These are phyloP conservation scores for Nannochloris sp. DNA, from an alignment of 139 green algal species.

Conservation along the genomic window DNA sequence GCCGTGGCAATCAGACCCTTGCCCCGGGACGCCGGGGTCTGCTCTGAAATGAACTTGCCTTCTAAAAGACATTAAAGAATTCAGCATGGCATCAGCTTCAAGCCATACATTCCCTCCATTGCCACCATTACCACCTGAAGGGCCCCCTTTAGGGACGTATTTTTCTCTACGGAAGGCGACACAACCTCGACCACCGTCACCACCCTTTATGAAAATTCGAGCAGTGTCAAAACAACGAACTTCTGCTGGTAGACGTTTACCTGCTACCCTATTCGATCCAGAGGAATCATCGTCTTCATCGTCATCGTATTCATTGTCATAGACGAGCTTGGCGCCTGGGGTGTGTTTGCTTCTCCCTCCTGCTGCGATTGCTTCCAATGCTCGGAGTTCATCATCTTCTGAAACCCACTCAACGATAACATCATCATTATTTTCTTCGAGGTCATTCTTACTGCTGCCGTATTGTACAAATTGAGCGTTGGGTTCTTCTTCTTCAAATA, in stretches of 20 bases:
- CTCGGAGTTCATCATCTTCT: no score
- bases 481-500: no score
- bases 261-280: background rate
- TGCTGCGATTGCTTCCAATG: background rate
- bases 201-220: conserved; percentile 79
- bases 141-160: conserved; percentile 77
- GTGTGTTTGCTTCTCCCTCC: no score
- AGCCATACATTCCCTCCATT: conserved; percentile 76
- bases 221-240: conserved; percentile 93
- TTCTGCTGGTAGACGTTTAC: conserved; percentile 60
- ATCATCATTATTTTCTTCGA: background rate
- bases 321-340: no score
- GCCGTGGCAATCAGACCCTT: conserved; percentile 68
- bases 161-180: conserved; percentile 96
- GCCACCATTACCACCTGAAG: conserved; percentile 87
- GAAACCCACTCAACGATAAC: background rate
- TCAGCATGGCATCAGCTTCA: conserved; percentile 60
- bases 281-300: conserved; percentile 3
- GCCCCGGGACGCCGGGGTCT: conserved; percentile 25
- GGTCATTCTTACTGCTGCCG: no score
- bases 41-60: conserved; percentile 55
- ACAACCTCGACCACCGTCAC: conserved; percentile 87
- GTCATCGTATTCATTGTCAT: no score
- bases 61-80: conserved; percentile 71
- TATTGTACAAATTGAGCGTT: no score